A percentile compares a stretch with the other conserved stretches of the same genome.
Evolutionary conservation across 768 basidiomycete genomes (phyloP).

Genomic region (Ramaria sp.): DNA sequence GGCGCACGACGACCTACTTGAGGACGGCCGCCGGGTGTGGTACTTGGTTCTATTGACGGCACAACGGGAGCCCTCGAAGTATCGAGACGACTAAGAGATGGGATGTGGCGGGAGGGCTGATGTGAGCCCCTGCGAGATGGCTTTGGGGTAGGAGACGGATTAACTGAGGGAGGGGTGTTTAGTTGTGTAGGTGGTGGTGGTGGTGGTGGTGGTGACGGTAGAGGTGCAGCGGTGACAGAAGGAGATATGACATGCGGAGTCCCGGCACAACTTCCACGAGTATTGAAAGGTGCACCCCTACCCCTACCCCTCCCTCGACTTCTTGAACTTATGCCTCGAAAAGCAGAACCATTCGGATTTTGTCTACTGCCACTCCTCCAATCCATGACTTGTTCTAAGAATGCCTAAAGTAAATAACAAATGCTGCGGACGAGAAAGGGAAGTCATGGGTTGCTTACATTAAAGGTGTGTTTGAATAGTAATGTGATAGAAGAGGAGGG

Average conservation of each 20-base stretch:
- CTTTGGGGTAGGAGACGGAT: neutral
- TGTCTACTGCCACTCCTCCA: conserved; percentile 1
- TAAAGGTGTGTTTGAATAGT: neutral
- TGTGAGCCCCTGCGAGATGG: neutral
- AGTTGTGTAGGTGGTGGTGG: neutral
- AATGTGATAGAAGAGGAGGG: neutral
- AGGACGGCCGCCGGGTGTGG: neutral
- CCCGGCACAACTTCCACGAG: neutral
- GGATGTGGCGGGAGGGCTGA: neutral
- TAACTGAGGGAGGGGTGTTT: neutral
- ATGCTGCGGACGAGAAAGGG: neutral
- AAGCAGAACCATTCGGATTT: conserved; percentile 16
- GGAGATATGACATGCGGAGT: neutral
- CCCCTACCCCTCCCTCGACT: conserved; percentile 23
- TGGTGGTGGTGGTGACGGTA: neutral
- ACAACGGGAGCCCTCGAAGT: neutral
- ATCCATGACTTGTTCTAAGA: neutral
- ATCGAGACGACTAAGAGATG: neutral
- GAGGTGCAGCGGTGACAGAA: neutral
- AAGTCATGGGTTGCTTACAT: neutral
- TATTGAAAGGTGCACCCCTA: conserved; percentile 19
- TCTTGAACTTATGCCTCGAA: conserved; percentile 12
- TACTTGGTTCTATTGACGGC: neutral
- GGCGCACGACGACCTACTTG: neutral
- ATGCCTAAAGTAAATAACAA: neutral